These are phyloP conservation scores for Naumovozyma dairenensis DNA, from an alignment of 805 yeast genomes.

Conservation along the genomic window DNA sequence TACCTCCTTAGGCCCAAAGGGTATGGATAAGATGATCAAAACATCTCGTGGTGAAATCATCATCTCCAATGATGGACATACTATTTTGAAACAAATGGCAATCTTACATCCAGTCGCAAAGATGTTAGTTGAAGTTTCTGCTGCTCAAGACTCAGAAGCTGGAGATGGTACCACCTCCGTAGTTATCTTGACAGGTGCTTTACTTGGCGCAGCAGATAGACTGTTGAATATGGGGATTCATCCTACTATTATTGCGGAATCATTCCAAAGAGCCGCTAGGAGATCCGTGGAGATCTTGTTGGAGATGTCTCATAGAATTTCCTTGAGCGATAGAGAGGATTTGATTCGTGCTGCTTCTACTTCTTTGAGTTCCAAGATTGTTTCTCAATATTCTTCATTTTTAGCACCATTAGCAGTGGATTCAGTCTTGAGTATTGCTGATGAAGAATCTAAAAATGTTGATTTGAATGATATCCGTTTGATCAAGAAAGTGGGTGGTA, in stretches of 20 bases:
- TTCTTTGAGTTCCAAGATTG: slow-evolving; percentile 89
- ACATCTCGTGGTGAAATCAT: slow-evolving; percentile 87
- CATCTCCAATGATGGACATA: slow-evolving; percentile 97
- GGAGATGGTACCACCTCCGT: slow-evolving; percentile 99
- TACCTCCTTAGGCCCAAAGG: slow-evolving; percentile 95
- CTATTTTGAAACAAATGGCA: slow-evolving; percentile 94
- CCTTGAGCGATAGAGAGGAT: slow-evolving; percentile 72
- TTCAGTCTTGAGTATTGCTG: slow-evolving; percentile 70
- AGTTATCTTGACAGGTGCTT: slow-evolving; percentile 88
- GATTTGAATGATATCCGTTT: slow-evolving; percentile 83
- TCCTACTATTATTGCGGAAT: slow-evolving; percentile 89
- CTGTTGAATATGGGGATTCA: slow-evolving; percentile 84
- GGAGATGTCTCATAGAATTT: slow-evolving; percentile 76
- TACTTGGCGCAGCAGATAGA: slow-evolving; percentile 90
- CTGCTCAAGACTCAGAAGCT: slow-evolving; percentile 98
- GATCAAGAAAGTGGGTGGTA: slow-evolving; percentile 92
- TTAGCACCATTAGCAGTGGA: slow-evolving; percentile 93
- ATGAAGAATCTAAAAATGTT: slow-evolving; percentile 51
- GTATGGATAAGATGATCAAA: slow-evolving; percentile 98
- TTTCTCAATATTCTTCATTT: slow-evolving; percentile 77
- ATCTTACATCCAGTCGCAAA: slow-evolving; percentile 97
- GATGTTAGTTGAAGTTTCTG: slow-evolving; percentile 94
- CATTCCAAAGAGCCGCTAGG: slow-evolving; percentile 80
- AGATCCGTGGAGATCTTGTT: slow-evolving; percentile 73
- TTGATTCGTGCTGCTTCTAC: slow-evolving; percentile 89